Percentiles rank a stretch among this genome's conserved stretches.
phyloP scores from a whole-genome alignment of 768 basidiomycete genomes.

The Hydnomerulius pinastri region DNA sequence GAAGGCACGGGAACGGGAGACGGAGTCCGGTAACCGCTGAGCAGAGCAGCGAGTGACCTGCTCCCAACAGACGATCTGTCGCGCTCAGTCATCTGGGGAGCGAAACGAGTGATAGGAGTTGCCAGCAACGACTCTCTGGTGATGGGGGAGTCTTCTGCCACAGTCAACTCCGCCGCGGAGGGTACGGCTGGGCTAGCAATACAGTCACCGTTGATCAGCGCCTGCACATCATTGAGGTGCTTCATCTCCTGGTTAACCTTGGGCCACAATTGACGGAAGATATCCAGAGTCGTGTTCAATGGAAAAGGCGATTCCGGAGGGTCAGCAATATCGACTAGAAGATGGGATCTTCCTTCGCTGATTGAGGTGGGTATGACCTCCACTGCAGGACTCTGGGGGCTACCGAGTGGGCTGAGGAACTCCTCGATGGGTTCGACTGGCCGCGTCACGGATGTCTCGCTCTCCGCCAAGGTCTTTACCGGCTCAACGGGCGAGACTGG shows the following conservation, averaged over 20 bases:
- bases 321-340: conserved; percentile 10
- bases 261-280: conserved; percentile 34
- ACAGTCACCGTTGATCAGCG: neutral
- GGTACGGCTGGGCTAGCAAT: neutral
- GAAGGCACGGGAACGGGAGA: conserved; percentile 11
- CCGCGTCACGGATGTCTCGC: neutral
- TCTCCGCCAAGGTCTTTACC: neutral
- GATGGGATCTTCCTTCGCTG: conserved; percentile 3
- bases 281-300: conserved; percentile 14
- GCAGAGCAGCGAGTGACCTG: conserved; percentile 34
- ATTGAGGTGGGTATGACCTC: neutral
- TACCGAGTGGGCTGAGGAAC: conserved; percentile 25
- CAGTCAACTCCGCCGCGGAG: neutral
- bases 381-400: conserved; percentile 12
- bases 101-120: conserved; percentile 21
- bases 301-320: conserved; percentile 8
- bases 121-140: conserved; percentile 31
- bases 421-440: conserved; percentile 12
- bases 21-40: conserved; percentile 29
- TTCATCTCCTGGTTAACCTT: conserved; percentile 39
- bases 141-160: conserved; percentile 28
- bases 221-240: conserved; percentile 27
- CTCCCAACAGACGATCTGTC: neutral
- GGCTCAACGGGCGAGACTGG: neutral
- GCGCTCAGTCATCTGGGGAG: conserved; percentile 2